Evolutionary conservation across 192 early-diverging fungal species (phyloP), one percentile per base, ranked within the genome.

Genomic region (Podila epigama): DNA sequence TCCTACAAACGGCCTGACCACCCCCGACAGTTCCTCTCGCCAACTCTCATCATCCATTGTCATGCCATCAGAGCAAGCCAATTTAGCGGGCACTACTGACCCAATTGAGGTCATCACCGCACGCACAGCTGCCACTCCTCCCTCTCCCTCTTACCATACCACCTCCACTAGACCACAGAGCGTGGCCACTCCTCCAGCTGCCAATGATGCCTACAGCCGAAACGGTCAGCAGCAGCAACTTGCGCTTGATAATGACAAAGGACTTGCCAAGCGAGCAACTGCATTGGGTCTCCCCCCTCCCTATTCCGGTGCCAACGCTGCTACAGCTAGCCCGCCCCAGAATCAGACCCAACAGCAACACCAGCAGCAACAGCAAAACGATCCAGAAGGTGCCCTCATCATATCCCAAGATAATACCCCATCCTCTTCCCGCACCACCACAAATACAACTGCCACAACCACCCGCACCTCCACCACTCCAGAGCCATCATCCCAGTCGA

Each of bases 381-480:
- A 48, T 18, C 73, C 66, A 15, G 60, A 68, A 37, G 68, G 66
- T 59, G 65, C 73, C 60, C 66, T 77, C 73, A 77, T 77, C 73
- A 60, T 77, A 40, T 54, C 73, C 12, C 53, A 77, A 68, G 73
- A 77, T 68, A 77, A 77, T 68, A 77, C 73, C 73, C 73, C 73
- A 32, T 77, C 73, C 39, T 77, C 73, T 4, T 77, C 73, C 13
- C 73, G 73, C 39, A 77, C 66, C 12, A 77, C 73, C 13, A 75
- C 71, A 27, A 75, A 60, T 51, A n/a, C n/a, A n/a, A 73, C 58
- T 15, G 20, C 60, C 29, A 67, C n/a, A n/a, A n/a, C 72, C 25
- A 77, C 65, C n/a, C 73, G 66, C 22, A 77, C 66, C 37, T 58
- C 65, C 11, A 64, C 73, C 15, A 77, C 73, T 4, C 73, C 73